phyloP scores from a whole-genome alignment of 2,329 filamentous ascomycete species.

The Xylariaceae sp. region DNA sequence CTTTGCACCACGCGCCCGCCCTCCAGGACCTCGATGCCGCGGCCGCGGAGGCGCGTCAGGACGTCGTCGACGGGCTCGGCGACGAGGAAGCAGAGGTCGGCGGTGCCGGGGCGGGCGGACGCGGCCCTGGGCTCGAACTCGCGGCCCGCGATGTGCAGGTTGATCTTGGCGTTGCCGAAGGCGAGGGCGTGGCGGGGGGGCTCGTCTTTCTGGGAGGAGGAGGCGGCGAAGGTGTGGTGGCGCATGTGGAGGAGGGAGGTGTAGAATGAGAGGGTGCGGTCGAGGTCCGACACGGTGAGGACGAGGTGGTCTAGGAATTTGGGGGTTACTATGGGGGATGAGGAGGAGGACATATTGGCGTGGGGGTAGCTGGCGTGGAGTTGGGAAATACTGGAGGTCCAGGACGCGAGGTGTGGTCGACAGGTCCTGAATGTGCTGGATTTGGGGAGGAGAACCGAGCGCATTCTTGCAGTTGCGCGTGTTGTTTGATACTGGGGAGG shows the following conservation, averaged over 20 bases:
- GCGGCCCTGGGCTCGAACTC: background rate
- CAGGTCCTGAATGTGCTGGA: too few species aligned
- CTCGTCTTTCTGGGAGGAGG: background rate
- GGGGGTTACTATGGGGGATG: background rate
- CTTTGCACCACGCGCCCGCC: background rate
- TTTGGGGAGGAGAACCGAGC: too few species aligned
- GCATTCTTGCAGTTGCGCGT: too few species aligned
- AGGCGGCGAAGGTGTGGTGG: background rate
- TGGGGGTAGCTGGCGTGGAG: background rate
- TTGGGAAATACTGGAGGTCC: background rate
- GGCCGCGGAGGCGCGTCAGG: background rate
- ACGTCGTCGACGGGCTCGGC: background rate
- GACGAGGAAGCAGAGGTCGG: background rate
- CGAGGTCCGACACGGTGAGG: background rate
- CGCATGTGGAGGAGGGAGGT: background rate
- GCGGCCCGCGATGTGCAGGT: background rate
- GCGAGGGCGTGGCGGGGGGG: background rate
- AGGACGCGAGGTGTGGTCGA: too few species aligned
- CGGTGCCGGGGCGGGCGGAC: background rate
- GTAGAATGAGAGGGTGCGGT: background rate
- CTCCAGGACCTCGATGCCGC: background rate
- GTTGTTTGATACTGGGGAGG: too few species aligned
- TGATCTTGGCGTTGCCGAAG: background rate
- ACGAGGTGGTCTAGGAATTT: background rate
- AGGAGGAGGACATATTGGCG: background rate